Evolutionary conservation across 2,329 filamentous ascomycete species (phyloP).

Genomic region (Scolecobasidium constrictum): DNA sequence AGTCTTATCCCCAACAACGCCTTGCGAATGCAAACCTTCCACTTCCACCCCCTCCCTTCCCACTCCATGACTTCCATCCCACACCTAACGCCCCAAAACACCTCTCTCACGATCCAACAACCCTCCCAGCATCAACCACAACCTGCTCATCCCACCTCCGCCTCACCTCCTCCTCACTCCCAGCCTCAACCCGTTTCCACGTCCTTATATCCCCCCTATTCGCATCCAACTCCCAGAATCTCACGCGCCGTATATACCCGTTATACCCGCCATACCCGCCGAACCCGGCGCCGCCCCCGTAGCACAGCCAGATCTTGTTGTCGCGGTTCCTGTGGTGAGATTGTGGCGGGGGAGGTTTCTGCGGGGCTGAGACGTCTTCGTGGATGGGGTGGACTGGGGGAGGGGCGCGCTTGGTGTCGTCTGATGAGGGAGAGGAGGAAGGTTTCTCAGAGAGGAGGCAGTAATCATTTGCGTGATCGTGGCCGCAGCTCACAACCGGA

Average conservation of each 20-base stretch:
- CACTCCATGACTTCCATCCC: no score
- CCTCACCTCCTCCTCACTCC: slow-evolving; percentile 39
- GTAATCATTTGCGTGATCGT: slow-evolving; percentile 97
- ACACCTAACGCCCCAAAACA: not conserved
- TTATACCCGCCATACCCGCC: slow-evolving; percentile 91
- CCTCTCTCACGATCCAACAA: slow-evolving; percentile 48
- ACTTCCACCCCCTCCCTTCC: no score
- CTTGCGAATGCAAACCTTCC: no score
- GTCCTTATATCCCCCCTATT: slow-evolving; percentile 81
- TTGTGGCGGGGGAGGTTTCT: slow-evolving; percentile 9
- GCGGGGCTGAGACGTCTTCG: not conserved
- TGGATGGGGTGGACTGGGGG: not conserved
- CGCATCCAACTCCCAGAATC: slow-evolving; percentile 88
- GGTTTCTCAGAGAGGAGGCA: slow-evolving; percentile 56
- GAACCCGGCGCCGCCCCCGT: slow-evolving; percentile 82
- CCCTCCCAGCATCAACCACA: slow-evolving; percentile 47
- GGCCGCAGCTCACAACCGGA: slow-evolving; percentile 79
- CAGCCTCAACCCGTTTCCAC: slow-evolving; percentile 78
- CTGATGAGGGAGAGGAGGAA: not conserved
- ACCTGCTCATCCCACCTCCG: slow-evolving; percentile 48
- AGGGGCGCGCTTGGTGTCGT: not conserved
- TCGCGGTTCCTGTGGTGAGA: slow-evolving; percentile 15
- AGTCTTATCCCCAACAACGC: no score
- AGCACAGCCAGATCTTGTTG: slow-evolving; percentile 89
- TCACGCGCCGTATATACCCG: slow-evolving; percentile 69